A percentile compares a stretch with the other conserved stretches of the same genome.
Conservation (phyloP, 257 asterid genomes). For the Plantago elongata region DNA sequence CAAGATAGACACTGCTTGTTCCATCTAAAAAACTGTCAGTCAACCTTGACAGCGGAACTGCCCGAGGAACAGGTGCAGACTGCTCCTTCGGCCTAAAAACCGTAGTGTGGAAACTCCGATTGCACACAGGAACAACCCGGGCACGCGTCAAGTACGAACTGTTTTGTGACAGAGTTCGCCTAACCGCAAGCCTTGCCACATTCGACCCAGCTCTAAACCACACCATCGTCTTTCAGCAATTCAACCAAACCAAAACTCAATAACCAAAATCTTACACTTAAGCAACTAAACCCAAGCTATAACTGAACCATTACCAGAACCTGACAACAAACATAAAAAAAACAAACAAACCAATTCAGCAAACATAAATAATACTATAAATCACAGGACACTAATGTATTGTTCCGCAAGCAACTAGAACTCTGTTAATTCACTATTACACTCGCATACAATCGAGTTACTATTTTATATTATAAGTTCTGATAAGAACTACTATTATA, state of each 20-base stretch:
- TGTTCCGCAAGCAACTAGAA: too few relatives aligned
- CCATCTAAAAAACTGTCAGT: constrained; percentile 73
- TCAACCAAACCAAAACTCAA: constrained; percentile 17
- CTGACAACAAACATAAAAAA: constrained; percentile 16
- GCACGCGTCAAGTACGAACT: constrained; percentile 32
- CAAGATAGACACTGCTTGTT: constrained; percentile 93
- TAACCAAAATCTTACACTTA: neutral
- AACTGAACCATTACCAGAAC: constrained; percentile 11
- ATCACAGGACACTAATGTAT: neutral
- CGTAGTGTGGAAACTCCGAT: constrained; percentile 40
- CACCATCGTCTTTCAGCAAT: constrained; percentile 33
- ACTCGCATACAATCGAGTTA: too few relatives aligned
- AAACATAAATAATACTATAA: constrained; percentile 10
- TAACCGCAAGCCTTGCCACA: constrained; percentile 50
- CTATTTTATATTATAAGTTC: neutral
- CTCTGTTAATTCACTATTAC: too few relatives aligned
- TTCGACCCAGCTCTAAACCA: constrained; percentile 59
- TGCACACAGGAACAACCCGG: constrained; percentile 27
- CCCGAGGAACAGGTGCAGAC: constrained; percentile 55
- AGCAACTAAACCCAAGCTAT: constrained; percentile 22
- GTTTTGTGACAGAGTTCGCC: constrained; percentile 39
- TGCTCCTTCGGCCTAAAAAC: constrained; percentile 44
- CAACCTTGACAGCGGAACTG: constrained; percentile 62
- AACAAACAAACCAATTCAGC: constrained; percentile 20
- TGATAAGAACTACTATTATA: neutral